Conservation (phyloP, 805 yeast genomes). For the Kregervanrija delftensis region DNA sequence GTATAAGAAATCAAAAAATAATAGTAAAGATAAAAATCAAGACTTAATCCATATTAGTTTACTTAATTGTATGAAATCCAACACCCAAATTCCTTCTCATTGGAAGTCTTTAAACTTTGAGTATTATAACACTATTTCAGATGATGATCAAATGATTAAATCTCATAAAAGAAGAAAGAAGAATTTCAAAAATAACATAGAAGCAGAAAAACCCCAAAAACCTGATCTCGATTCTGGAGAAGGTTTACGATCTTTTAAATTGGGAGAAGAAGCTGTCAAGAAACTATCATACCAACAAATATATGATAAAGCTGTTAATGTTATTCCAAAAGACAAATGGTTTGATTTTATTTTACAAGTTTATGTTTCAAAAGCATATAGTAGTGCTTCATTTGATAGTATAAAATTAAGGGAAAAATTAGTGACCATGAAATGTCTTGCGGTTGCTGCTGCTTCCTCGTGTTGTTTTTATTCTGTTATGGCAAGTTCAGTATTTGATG, state of each 20-base stretch:
- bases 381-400: conserved; percentile 43
- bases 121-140: conserved; percentile 34
- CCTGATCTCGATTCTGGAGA: conserved; percentile 19
- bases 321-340: conserved; percentile 58
- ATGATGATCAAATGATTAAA: not conserved
- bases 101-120: conserved; percentile 53
- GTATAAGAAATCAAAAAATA: conserved; percentile 9
- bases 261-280: conserved; percentile 52
- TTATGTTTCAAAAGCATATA: conserved; percentile 67
- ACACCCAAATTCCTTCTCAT: conserved; percentile 37
- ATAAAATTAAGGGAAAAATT: conserved; percentile 51
- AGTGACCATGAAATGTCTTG: conserved; percentile 55
- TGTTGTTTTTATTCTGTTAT: conserved; percentile 51
- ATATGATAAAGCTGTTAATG: conserved; percentile 50
- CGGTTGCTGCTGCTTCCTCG: conserved; percentile 59
- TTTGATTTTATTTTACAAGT: conserved; percentile 56
- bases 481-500: conserved; percentile 59
- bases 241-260: conserved; percentile 43
- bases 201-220: not conserved
- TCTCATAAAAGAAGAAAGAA: conserved; percentile 9
- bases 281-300: conserved; percentile 53
- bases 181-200: conserved; percentile 10
- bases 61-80: conserved; percentile 26
- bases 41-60: conserved; percentile 20
- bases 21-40: conserved; percentile 2